Base-by-base conservation (phyloP, 192 early-diverging fungal genomes). In the Umbelopsis isabellina region DNA sequence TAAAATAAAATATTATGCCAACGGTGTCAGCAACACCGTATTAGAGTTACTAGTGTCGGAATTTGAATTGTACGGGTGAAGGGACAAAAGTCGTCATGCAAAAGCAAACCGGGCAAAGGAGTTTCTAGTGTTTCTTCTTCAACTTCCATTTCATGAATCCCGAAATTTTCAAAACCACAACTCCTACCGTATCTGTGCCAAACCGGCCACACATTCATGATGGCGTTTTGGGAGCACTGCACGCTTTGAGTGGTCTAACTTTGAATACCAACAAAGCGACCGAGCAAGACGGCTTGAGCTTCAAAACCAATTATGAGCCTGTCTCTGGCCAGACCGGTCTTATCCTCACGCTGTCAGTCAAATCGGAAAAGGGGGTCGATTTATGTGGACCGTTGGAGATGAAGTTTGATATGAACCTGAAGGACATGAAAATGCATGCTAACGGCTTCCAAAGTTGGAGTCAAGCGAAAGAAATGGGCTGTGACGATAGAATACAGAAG, bases 391-490 rank as follows among this genome's bases (percentile, higher is more conserved):
- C 55, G 4, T 51, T 78, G 27, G 72, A 73, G 55, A 49, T 58
- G 12, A 71, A 55, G 18, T 80, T 76, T 23, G 27, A 41, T 27
- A 44, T 45, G 4, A 58, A 73, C 3, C 25, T 80, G 9, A 61
- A 53, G 1, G 74, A 68, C 12, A 72, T 78, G 67, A 20, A 67
- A 15, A 64, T 83, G 72, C 53, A 83, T 21, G 80, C 84, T 1
- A 83, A 85, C 46, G 84, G 84, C 10, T 85, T 81, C 25, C 80
- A 85, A 69, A 82, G 80, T 41, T 85, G 84, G 84, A 82, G 80
- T 61, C 79, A 80, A 50, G 46, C 79, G 10, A 33, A 75, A 35
- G 66, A 85, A 72, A 35, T 66, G 35, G 55, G 18, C 69, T 35
- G 65, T 64, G 22, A 70, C 46, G 49, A 83, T 73, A 71, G 72